phyloP scores from a whole-genome alignment of 2,329 filamentous ascomycete species.

The Clonostachys sp. region DNA sequence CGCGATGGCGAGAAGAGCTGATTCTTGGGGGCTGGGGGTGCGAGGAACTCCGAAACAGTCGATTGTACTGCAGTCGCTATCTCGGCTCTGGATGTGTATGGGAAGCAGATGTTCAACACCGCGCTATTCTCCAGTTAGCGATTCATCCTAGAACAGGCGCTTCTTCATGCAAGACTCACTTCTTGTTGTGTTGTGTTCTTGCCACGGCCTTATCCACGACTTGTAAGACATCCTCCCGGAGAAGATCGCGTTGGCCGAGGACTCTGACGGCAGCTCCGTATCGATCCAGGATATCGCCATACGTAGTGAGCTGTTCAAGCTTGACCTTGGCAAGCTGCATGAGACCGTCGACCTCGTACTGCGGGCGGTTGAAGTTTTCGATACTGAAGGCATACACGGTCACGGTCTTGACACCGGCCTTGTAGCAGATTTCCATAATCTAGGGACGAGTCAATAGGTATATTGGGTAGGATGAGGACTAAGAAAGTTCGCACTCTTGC shows the following conservation, averaged over 20 bases:
- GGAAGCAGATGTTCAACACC: constrained; percentile 90
- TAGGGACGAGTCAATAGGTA: constrained; percentile 18
- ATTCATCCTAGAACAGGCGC: neutral
- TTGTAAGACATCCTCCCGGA: constrained; percentile 82
- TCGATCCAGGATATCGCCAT: constrained; percentile 86
- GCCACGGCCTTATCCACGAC: constrained; percentile 83
- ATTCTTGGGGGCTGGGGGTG: constrained; percentile 59
- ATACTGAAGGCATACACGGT: constrained; percentile 99
- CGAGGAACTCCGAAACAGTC: constrained; percentile 83
- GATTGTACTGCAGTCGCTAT: constrained; percentile 86
- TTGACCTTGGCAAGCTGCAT: constrained; percentile 99
- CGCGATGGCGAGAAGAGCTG: constrained; percentile 82
- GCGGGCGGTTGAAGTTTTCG: constrained; percentile 96
- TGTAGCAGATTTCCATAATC: constrained; percentile 98
- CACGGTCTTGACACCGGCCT: constrained; percentile 91
- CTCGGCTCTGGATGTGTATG: constrained; percentile 93
- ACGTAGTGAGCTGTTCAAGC: constrained; percentile 83
- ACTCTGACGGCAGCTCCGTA: constrained; percentile 88
- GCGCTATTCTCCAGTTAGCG: constrained; percentile 28
- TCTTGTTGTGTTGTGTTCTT: constrained; percentile 81
- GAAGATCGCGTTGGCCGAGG: constrained; percentile 76
- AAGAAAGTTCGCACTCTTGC: constrained; percentile 58
- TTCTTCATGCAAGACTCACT: constrained; percentile 38
- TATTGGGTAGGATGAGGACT: neutral
- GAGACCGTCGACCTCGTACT: constrained; percentile 92